These are phyloP conservation scores for Fusarium vanettenii DNA, from an alignment of 2,329 filamentous ascomycete genomes.

Conservation along the genomic window DNA sequence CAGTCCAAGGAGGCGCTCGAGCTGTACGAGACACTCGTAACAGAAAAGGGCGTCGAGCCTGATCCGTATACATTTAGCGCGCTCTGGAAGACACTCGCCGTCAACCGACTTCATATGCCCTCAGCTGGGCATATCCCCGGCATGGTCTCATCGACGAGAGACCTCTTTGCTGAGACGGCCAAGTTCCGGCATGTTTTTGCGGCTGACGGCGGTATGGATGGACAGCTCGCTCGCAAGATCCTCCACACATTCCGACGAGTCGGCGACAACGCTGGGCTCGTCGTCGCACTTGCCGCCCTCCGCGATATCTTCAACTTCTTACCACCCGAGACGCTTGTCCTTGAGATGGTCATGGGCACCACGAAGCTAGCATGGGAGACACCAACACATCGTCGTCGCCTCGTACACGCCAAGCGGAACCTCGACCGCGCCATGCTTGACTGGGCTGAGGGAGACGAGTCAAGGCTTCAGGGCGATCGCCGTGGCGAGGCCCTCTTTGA, in stretches of 20 bases:
- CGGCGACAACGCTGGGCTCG: slow-evolving; percentile 56
- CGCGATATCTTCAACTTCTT: slow-evolving; percentile 57
- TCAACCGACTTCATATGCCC: slow-evolving; percentile 60
- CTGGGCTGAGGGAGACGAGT: slow-evolving; percentile 45
- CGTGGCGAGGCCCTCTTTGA: slow-evolving; percentile 55
- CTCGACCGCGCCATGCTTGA: slow-evolving; percentile 54
- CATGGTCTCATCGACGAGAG: slow-evolving; percentile 52
- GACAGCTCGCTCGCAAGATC: slow-evolving; percentile 61
- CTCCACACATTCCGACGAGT: slow-evolving; percentile 63
- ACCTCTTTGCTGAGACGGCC: slow-evolving; percentile 61
- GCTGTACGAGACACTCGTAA: slow-evolving; percentile 67
- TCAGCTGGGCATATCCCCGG: slow-evolving; percentile 41
- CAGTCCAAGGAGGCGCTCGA: slow-evolving; percentile 64
- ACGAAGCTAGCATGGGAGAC: slow-evolving; percentile 58
- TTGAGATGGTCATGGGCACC: slow-evolving; percentile 60
- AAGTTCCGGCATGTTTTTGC: slow-evolving; percentile 60
- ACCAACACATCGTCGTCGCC: slow-evolving; percentile 52
- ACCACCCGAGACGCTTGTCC: slow-evolving; percentile 57
- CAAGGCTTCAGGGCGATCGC: slow-evolving; percentile 50
- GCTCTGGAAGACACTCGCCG: slow-evolving; percentile 70
- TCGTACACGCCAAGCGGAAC: slow-evolving; percentile 56
- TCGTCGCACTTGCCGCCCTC: slow-evolving; percentile 59
- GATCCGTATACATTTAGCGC: slow-evolving; percentile 77
- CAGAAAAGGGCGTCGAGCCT: slow-evolving; percentile 62
- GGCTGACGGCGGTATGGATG: slow-evolving; percentile 54